Evolutionary conservation across 768 basidiomycete genomes (phyloP), one percentile per base, ranked within the genome.

Genomic region (Lactarius trivialis): DNA sequence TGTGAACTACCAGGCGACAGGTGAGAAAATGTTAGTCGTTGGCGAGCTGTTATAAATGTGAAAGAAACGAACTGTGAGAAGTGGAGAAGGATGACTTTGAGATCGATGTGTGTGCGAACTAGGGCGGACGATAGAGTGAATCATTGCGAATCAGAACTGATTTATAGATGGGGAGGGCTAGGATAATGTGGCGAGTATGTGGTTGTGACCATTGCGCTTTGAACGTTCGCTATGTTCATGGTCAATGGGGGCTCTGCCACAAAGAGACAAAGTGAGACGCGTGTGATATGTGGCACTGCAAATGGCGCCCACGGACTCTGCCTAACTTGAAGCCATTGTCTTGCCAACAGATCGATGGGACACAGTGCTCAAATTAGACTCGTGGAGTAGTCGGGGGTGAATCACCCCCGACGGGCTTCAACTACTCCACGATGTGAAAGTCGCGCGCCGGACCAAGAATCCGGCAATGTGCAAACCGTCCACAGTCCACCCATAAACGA

Each of bases 61-160:
- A 45, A n/a, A 48, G n/a, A n/a, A 24, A 62, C 61, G 17, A 48
- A 62, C 61, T 19, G 43, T 49, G 37, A 17, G 33, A 48, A 15
- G n/a, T 34, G 36, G 53, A 58, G 4, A 41, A 53, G 26, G 39
- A 39, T 39, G 19, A 19, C 39, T 41, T 9, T 41, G 19, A 41
- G 39, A n/a, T 4, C 11, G n/a, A 6, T 24, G 12, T 48, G 11
- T 24, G 21, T 24, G 43, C 43, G 21, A 14, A 21, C 21, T 24
- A 24, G 43, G 5, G n/a, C n/a, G 12, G 43, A 45, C 11, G 43
- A 45, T 21, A 3, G 45, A 15, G 45, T 15, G 12, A 14, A 11
- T 48, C 45, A 48, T 48, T 6, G 24, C 24, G n/a, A 48, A 48
- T 48, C 45, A 24, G 21, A 26, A 24, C 45, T 7, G 5, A 24